phyloP scores from a whole-genome alignment of 805 yeast genomes.

The Clavispora santaluciae region DNA sequence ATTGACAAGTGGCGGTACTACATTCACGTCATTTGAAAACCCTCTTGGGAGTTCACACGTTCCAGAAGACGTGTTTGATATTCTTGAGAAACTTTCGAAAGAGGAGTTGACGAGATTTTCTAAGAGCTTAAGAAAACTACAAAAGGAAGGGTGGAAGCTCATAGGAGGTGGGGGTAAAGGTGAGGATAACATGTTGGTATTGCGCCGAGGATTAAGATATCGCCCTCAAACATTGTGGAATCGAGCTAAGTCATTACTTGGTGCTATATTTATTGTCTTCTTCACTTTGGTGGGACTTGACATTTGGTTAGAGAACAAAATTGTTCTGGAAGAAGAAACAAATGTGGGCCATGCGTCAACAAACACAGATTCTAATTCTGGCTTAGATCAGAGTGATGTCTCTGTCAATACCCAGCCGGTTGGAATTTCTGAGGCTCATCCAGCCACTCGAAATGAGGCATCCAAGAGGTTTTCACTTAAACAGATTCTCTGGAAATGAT shows the following conservation, averaged over 20 bases:
- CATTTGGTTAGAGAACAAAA: constrained; percentile 15
- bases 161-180: constrained; percentile 41
- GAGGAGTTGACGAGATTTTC: constrained; percentile 30
- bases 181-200: constrained; percentile 12
- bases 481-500: neutral
- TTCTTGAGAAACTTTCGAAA: constrained; percentile 34
- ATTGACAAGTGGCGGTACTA: constrained; percentile 32
- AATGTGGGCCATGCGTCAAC: too few relatives aligned
- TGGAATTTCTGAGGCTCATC: too few relatives aligned
- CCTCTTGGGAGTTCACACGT: constrained; percentile 36
- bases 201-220: constrained; percentile 5
- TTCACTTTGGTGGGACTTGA: constrained; percentile 21
- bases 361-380: too few relatives aligned
- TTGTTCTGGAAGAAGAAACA: neutral
- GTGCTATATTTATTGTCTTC: constrained; percentile 24
- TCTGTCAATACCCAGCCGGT: too few relatives aligned
- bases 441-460: too few relatives aligned
- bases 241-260: constrained; percentile 18
- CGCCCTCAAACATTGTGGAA: neutral
- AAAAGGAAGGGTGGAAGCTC: constrained; percentile 47
- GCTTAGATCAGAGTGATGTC: too few relatives aligned
- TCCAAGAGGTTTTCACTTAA: too few relatives aligned
- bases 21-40: constrained; percentile 26
- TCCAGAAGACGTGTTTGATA: constrained; percentile 38
- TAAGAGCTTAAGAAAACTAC: constrained; percentile 37